Conservation (phyloP, 2,329 filamentous ascomycete species). For the Gremmenia infestans region DNA sequence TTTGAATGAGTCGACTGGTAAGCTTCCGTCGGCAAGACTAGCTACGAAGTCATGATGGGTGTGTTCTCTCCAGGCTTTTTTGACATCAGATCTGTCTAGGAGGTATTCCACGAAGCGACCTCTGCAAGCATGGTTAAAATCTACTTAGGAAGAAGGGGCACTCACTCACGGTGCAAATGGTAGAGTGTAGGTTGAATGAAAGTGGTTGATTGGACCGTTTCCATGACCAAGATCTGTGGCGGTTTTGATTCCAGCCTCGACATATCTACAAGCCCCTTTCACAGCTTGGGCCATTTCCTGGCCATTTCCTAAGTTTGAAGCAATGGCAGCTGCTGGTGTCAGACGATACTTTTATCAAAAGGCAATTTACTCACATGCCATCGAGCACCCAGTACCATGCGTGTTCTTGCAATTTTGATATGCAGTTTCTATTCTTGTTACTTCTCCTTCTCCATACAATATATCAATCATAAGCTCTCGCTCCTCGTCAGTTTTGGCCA, state of each 20-base stretch:
- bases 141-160: neutral
- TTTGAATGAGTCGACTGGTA: constrained; percentile 76
- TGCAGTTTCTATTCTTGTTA: constrained; percentile 60
- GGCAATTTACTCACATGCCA: constrained; percentile 64
- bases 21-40: constrained; percentile 66
- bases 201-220: constrained; percentile 72
- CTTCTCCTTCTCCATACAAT: constrained; percentile 57
- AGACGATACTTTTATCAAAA: neutral
- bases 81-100: constrained; percentile 69
- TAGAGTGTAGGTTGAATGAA: constrained; percentile 63
- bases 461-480: constrained; percentile 70
- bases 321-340: constrained; percentile 55
- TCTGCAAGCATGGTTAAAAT: constrained; percentile 34
- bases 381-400: constrained; percentile 90
- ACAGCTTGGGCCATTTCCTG: constrained; percentile 54
- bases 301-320: constrained; percentile 64
- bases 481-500: constrained; percentile 54
- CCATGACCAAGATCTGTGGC: constrained; percentile 48
- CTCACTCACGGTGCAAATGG: constrained; percentile 55
- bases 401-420: constrained; percentile 76
- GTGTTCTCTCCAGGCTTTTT: constrained; percentile 67
- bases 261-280: constrained; percentile 62
- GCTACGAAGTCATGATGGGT: constrained; percentile 80
- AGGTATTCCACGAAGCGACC: constrained; percentile 82
- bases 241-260: constrained; percentile 63